Base-by-base conservation (phyloP, 1,284 basidiomycete species). In the Pseudozyma sp. region DNA sequence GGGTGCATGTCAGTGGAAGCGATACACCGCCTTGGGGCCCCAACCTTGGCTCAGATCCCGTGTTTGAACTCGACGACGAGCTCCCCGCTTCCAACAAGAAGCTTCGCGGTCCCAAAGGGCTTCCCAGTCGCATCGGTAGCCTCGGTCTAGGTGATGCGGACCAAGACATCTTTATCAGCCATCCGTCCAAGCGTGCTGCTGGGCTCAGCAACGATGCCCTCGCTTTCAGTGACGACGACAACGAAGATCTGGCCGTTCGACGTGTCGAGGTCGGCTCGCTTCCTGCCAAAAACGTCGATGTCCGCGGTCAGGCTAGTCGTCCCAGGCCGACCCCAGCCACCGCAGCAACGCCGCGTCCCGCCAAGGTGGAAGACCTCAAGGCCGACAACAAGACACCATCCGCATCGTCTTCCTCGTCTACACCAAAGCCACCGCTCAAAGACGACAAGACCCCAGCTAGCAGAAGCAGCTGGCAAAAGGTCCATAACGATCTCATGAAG, bases 1-100 rank as follows among this genome's bases (percentile, higher is more conserved):
- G 59, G 2, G 79, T 82, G 3, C 80, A 81, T 57, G 63, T 83
- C 49, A 61, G 72, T 19, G 79, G 80, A 29, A 77, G 75, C 61
- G 81, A 82, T 52, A 76, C 78, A 29, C 75, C 78, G n/a, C 78
- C 79, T 4, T 81, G 77, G 77, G 69, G 72, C 33, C 65, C 74
- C 44, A 70, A 68, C 17, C 67, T 71, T 11, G 75, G 74, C 43
- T 64, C 63, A 3, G 75, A 75, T 35, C 54, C 60, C 44, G 60
- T 65, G 14, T 70, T 75, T 51, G 72, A 75, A 31, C 64, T 75
- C 48, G 68, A 75, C 44, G 64, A 68, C 19, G 62, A 67, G 14
- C 56, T 67, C 7, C 55, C 64, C n/a, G 29, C 51, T 3, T 53
- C 65, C n/a, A 57, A 70, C 60, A 80, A 80, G 67, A 74, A 73